phyloP scores from a whole-genome alignment of 2,329 filamentous ascomycete genomes.

The Karstenula rhodostoma region DNA sequence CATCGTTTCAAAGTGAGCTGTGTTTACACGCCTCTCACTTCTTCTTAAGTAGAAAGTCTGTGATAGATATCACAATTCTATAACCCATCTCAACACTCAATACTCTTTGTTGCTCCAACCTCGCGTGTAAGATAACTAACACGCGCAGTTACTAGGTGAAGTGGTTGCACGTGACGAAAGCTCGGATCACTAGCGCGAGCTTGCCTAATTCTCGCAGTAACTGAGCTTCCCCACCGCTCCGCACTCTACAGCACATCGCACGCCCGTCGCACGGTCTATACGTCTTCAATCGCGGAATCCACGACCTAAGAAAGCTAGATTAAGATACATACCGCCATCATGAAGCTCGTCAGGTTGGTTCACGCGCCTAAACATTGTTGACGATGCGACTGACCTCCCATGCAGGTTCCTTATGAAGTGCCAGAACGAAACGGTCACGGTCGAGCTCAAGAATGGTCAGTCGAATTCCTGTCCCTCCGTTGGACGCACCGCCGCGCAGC shows the following conservation, averaged over 20 bases:
- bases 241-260: constrained; percentile 13
- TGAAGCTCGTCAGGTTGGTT: constrained; percentile 49
- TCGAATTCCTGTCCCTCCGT: constrained; percentile 12
- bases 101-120: too few species aligned
- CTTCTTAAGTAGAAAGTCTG: too few species aligned
- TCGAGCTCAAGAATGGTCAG: constrained; percentile 97
- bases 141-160: neutral
- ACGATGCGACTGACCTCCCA: constrained; percentile 29
- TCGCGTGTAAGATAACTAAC: too few species aligned
- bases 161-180: constrained; percentile 18
- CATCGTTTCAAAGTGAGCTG: neutral
- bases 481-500: neutral
- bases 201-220: constrained; percentile 21
- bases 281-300: neutral
- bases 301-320: neutral
- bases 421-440: constrained; percentile 96
- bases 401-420: constrained; percentile 98
- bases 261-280: constrained; percentile 6
- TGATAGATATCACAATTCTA: too few species aligned
- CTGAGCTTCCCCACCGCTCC: constrained; percentile 21
- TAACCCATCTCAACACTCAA: too few species aligned
- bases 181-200: constrained; percentile 17
- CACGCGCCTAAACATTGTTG: constrained; percentile 2
- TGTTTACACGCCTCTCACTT: too few species aligned
- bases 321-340: constrained; percentile 22